phyloP scores from a whole-genome alignment of 2,329 filamentous ascomycete genomes.

The Fusarium cicatricum region DNA sequence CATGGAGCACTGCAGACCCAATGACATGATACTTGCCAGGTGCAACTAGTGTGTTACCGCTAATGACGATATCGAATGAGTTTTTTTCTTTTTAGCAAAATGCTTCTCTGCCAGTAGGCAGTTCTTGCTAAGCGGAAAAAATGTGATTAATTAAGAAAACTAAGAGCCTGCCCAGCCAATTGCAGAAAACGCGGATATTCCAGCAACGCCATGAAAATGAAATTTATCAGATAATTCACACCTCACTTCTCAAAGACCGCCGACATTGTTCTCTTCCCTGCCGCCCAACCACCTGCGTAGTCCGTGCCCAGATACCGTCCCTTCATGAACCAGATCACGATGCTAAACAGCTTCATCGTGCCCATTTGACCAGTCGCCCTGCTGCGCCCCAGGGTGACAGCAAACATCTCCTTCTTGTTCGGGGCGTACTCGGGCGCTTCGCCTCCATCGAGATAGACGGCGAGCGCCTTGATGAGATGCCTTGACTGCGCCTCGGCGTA shows the following conservation, averaged over 20 bases:
- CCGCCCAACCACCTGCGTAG: slow-evolving; percentile 41
- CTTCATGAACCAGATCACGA: slow-evolving; percentile 51
- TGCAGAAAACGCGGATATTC: background rate
- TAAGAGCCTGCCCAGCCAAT: too few relatives aligned
- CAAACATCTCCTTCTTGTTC: slow-evolving; percentile 44
- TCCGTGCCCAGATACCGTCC: slow-evolving; percentile 50
- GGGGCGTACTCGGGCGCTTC: slow-evolving; percentile 44
- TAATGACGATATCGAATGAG: too few relatives aligned
- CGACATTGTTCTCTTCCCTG: slow-evolving; percentile 46
- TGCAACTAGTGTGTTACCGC: too few relatives aligned
- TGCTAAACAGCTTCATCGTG: slow-evolving; percentile 48
- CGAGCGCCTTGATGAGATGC: slow-evolving; percentile 48
- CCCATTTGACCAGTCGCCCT: slow-evolving; percentile 51
- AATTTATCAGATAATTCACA: too few relatives aligned
- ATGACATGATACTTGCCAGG: too few relatives aligned
- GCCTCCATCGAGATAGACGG: slow-evolving; percentile 44
- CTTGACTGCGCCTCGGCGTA: slow-evolving; percentile 46
- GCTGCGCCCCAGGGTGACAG: slow-evolving; percentile 51
- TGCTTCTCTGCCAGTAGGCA: too few relatives aligned
- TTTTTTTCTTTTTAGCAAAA: too few relatives aligned
- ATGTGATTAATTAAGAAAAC: background rate
- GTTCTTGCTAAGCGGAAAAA: too few relatives aligned
- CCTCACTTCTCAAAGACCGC: slow-evolving; percentile 45
- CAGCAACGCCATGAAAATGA: background rate
- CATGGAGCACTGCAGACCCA: too few relatives aligned